A percentile compares a stretch with the other conserved stretches of the same genome.
phyloP scores from a whole-genome alignment of 306 rosid species.

The Gynostemma pentaphyllum region DNA sequence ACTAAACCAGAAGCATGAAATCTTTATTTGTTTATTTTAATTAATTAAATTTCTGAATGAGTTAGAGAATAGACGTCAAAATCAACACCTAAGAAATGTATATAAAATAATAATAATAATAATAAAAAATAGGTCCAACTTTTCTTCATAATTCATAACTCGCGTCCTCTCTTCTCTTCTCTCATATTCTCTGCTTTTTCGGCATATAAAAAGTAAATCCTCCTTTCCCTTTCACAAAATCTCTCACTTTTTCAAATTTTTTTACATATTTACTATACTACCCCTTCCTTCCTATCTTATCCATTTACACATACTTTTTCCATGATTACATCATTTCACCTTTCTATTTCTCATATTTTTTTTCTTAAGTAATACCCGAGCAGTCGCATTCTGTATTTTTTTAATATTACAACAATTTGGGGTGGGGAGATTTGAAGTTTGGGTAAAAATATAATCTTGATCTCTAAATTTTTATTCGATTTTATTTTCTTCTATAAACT shows the following conservation, averaged over 20 bases:
- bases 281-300: slow-evolving; percentile 3
- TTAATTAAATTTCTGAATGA: too few relatives aligned
- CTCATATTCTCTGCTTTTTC: neutral
- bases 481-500: too few relatives aligned
- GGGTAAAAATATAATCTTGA: too few relatives aligned
- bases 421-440: too few relatives aligned
- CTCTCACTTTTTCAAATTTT: neutral
- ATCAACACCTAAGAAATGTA: slow-evolving; percentile 20
- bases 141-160: slow-evolving; percentile 16
- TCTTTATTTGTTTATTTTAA: slow-evolving; percentile 5
- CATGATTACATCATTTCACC: neutral
- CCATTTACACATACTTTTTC: neutral
- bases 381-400: too few relatives aligned
- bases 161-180: neutral
- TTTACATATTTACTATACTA: neutral
- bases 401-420: too few relatives aligned
- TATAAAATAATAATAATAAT: too few relatives aligned
- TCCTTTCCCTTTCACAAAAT: neutral
- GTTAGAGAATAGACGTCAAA: too few relatives aligned
- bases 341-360: neutral
- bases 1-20: slow-evolving; percentile 9
- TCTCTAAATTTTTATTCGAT: too few relatives aligned
- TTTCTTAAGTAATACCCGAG: neutral
- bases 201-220: slow-evolving; percentile 7
- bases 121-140: slow-evolving; percentile 2